Conservation (phyloP, 768 basidiomycete species). For the Hemileccinum impolitum region DNA sequence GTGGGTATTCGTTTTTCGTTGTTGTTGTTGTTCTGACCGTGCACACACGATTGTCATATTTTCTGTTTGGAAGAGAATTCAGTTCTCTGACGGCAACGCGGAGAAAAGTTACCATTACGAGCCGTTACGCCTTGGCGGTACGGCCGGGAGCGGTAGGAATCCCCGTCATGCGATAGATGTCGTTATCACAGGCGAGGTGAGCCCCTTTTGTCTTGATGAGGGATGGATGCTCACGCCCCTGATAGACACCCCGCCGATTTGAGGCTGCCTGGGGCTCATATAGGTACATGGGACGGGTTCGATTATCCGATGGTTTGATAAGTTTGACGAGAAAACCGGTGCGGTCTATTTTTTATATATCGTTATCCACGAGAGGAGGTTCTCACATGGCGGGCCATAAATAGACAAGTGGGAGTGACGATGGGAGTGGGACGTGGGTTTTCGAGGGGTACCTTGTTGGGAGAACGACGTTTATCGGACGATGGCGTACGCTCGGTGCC, state of each 20-base stretch:
- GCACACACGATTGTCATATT: slow-evolving; percentile 23
- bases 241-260: slow-evolving; percentile 50
- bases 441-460: slow-evolving; percentile 56
- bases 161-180: slow-evolving; percentile 33
- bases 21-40: neutral
- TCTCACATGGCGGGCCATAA: neutral
- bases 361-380: neutral
- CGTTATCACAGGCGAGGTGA: slow-evolving; percentile 35
- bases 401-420: slow-evolving; percentile 41
- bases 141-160: slow-evolving; percentile 25
- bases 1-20: slow-evolving; percentile 21
- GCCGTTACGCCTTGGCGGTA: slow-evolving; percentile 29
- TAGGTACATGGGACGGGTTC: slow-evolving; percentile 55
- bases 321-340: slow-evolving; percentile 62
- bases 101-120: slow-evolving; percentile 28
- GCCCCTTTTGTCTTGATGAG: slow-evolving; percentile 20
- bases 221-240: slow-evolving; percentile 21
- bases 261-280: slow-evolving; percentile 68
- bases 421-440: slow-evolving; percentile 48
- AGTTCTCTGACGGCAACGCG: slow-evolving; percentile 29
- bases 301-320: slow-evolving; percentile 54
- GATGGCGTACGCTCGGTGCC: slow-evolving; percentile 43
- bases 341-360: slow-evolving; percentile 21
- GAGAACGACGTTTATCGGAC: slow-evolving; percentile 49
- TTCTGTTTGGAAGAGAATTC: slow-evolving; percentile 16